Evolutionary conservation across 2,329 filamentous ascomycete genomes (phyloP), one percentile per base, ranked within the genome.

Genomic region (Cordyceps cateniannulata): DNA sequence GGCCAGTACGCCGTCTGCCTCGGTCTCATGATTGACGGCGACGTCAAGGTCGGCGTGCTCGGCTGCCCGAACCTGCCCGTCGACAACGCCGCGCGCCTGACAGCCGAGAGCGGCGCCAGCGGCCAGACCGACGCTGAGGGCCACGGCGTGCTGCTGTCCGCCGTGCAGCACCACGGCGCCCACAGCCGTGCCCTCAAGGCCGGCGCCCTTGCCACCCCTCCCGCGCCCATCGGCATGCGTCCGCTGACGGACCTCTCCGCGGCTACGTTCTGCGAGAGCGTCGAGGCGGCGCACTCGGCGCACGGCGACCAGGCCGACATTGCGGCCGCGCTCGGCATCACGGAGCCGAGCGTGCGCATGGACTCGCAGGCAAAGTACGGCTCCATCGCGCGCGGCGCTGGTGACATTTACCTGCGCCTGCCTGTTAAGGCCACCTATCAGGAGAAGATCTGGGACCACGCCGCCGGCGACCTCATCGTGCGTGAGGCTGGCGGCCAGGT

Each of bases 361-460:
- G 95, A 99, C 78, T 96, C 91, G 57, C 95, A 99, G 77, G 93
- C 95, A 68, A 99, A 99, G 77, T 99, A 99, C 76, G 93, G 88
- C 64, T 95, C 90, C 40, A 96, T 99, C 72, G 95, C 95, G 40
- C 84, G 95, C 64, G 95, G 95, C 50, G 92, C 93, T 5, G 95
- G 93, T 54, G 95, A 99, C 71, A 87, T 99, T 66, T 99, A 99
- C 77, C 83, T 99, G 62, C 85, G 96, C 59, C 78, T 99, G 62
- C 95, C 95, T 3, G 88, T 91, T 63, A 89, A 85, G 72, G 89
- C 88, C 67, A 87, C 88, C 59, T 99, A 99, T 77, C 86, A 96
- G 73, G 95, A 99, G 82, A 99, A 99, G 85, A 99, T 99, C 67
- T 99, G 95, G 95, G 95, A 99, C 72, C 95, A 99, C 74, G 95